Evolutionary conservation across 371 early-diverging fungal species (phyloP), one percentile per base, ranked within the genome.

Genomic region (Capillidium heterosporum): DNA sequence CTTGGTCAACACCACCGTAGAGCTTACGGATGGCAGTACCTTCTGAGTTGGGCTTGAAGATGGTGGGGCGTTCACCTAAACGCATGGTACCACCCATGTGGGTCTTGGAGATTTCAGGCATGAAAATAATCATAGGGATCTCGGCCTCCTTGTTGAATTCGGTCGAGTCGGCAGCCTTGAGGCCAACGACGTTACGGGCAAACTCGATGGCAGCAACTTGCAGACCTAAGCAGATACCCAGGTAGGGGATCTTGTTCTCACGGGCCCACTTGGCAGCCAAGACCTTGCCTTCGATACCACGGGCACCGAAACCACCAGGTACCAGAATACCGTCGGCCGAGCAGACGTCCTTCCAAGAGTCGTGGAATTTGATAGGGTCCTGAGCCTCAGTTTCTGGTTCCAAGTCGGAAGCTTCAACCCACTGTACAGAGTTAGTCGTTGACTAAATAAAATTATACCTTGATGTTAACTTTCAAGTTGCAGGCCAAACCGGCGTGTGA

Each of bases 181-280:
- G 73, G 39, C 84, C 90, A 59, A 88, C 82, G 13, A 98, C 91
- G 63, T 97, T 84, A 61, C 99, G 85, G 15, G 94, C 91, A 75
- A 92, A 93, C 67, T 99, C 99, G 59, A 99, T 95, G 15, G 94
- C 94, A 15, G 96, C 90, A 17, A 99, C 75, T 68, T 99, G 99
- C 65, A 99, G 77, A 60, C 99, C 99, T 39, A 99, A 78, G 70
- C 99, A 99, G 65, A 99, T 96, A 61, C 95, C 95, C 46, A 99
- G 82, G 72, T 91, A 97, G 48, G 99, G 99, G 35, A 97, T 71
- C 62, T 89, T 87, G 72, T 95, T 87, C 69, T 93, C 91, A 67
- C 99, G 88, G 23, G 99, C 99, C 89, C 91, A 97, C 62, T 91
- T 85, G 60, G 87, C 87, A n/a, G 96, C 98, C 39, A 78, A 66